These are phyloP conservation scores for Rubroboletus pulcherrimus DNA, from an alignment of 768 basidiomycete species.

Conservation along the genomic window DNA sequence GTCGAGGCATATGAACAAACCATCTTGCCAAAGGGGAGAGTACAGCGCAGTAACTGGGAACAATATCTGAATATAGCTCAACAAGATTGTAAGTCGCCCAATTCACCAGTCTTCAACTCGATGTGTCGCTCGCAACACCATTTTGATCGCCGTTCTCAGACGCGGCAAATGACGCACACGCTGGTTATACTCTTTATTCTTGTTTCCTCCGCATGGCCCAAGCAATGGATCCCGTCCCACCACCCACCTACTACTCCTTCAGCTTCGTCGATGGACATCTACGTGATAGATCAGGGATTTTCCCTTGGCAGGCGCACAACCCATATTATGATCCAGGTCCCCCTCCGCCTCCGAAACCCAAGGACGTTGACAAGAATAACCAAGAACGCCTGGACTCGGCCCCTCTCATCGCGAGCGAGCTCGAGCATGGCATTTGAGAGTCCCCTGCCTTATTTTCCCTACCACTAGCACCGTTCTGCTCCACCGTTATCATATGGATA, in stretches of 20 bases:
- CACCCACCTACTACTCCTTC: constrained; percentile 52
- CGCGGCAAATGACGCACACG: constrained; percentile 69
- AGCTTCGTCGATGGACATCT: constrained; percentile 46
- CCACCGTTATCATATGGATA: neutral
- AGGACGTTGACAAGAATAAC: constrained; percentile 12
- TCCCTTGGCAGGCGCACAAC: constrained; percentile 54
- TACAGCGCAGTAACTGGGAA: constrained; percentile 74
- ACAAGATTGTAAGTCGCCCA: constrained; percentile 52
- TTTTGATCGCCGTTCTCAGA: constrained; percentile 38
- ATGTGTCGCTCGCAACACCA: neutral
- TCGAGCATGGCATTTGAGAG: neutral
- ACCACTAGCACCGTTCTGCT: neutral
- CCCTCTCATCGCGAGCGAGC: neutral
- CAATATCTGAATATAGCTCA: constrained; percentile 40
- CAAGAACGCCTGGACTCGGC: neutral
- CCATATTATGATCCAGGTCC: constrained; percentile 73
- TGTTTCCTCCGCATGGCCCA: constrained; percentile 43
- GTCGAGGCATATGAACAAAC: constrained; percentile 57
- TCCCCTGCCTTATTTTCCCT: neutral
- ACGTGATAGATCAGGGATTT: constrained; percentile 34
- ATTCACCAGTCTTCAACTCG: neutral
- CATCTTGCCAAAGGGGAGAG: constrained; percentile 53
- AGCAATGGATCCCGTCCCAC: constrained; percentile 31
- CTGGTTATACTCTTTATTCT: constrained; percentile 53
- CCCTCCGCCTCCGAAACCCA: constrained; percentile 46